Percentiles rank a stretch among this genome's conserved stretches.
phyloP scores from a whole-genome alignment of 345 rosid genomes.

The Gossypium anomalum region DNA sequence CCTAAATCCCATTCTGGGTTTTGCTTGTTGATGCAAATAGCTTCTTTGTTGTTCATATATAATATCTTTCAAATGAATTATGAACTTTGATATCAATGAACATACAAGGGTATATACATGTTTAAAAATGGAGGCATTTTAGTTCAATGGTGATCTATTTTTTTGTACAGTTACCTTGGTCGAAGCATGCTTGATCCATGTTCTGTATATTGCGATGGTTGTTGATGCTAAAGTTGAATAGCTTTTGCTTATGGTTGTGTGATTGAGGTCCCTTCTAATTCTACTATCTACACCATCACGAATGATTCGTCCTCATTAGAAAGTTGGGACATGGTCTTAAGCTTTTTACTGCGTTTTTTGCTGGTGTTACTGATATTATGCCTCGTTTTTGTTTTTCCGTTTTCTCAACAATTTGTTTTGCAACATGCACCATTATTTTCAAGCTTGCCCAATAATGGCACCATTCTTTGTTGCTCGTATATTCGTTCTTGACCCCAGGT shows the following conservation, averaged over 20 bases:
- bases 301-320: neutral
- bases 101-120: no score
- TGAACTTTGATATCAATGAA: no score
- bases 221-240: neutral
- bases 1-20: neutral
- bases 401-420: neutral
- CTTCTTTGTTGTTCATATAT: neutral
- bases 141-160: neutral
- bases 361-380: neutral
- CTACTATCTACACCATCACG: no score
- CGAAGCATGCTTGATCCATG: neutral
- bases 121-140: no score
- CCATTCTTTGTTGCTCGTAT: neutral
- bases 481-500: neutral
- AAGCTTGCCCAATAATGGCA: neutral
- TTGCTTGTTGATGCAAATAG: constrained; percentile 1
- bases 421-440: neutral
- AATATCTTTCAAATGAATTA: no score
- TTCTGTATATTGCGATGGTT: neutral
- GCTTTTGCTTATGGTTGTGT: neutral
- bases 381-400: neutral
- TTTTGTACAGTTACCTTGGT: neutral
- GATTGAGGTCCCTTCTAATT: no score
- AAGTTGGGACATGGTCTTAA: neutral
- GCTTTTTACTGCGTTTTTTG: neutral